These are phyloP conservation scores for Medicago ruthenica DNA, from an alignment of 306 rosid genomes.

Conservation along the genomic window DNA sequence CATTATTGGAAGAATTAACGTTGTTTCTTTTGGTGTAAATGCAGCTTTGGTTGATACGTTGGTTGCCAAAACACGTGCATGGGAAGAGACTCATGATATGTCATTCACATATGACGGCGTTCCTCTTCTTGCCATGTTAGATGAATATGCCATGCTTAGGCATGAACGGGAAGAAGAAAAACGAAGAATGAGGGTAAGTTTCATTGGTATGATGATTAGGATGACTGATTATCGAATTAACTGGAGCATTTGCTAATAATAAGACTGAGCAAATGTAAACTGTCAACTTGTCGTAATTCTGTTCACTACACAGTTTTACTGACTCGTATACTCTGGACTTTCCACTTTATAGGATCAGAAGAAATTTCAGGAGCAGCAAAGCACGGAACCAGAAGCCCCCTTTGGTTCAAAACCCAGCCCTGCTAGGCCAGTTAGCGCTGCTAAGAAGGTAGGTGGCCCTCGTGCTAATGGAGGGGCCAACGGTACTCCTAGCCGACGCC, in stretches of 20 bases:
- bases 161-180: slow-evolving; percentile 98
- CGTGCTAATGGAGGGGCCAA: slow-evolving; percentile 85
- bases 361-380: slow-evolving; percentile 80
- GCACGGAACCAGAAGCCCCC: slow-evolving; percentile 76
- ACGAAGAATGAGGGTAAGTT: slow-evolving; percentile 86
- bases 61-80: slow-evolving; percentile 89
- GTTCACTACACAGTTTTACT: slow-evolving; percentile 8
- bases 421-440: slow-evolving; percentile 73
- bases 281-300: neutral
- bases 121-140: slow-evolving; percentile 98
- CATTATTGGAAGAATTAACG: slow-evolving; percentile 1
- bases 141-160: slow-evolving; percentile 97
- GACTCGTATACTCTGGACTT: slow-evolving; percentile 18
- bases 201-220: slow-evolving; percentile 18
- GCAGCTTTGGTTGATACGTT: slow-evolving; percentile 93
- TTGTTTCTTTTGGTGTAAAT: slow-evolving; percentile 46
- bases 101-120: slow-evolving; percentile 91
- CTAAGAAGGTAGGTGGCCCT: slow-evolving; percentile 79
- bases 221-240: slow-evolving; percentile 16
- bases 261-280: slow-evolving; percentile 16
- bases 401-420: slow-evolving; percentile 86
- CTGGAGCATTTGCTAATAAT: slow-evolving; percentile 16
- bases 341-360: slow-evolving; percentile 80
- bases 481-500: slow-evolving; percentile 84
- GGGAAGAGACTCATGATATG: slow-evolving; percentile 92